Base-by-base conservation (phyloP, 768 basidiomycete species). In the Holtermannia corniformis region DNA sequence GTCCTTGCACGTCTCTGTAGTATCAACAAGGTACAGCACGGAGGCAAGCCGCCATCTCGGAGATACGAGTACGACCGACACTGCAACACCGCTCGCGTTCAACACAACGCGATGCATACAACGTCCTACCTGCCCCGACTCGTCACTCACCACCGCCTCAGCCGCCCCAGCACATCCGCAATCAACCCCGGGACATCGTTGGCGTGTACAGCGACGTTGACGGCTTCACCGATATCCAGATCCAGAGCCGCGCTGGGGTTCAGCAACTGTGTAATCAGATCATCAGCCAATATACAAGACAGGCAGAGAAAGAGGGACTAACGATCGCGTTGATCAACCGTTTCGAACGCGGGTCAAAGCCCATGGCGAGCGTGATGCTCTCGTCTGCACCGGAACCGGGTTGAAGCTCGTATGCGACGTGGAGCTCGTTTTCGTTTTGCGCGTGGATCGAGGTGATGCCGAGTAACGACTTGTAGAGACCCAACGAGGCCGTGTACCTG, bases 361-460 rank as follows among this genome's bases (percentile, higher is more conserved):
- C 46, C 37, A 69, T 41, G 3, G 54, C 52, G 5, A 72, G 27
- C 3, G 51, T 62, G 21, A 64, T 56, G 2, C 44, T 49, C 21
- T 55, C 44, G 3, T 51, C 47, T 16, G 41, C 24, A 2, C 41
- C 24, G 14, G 44, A 16, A 20, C 25, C 1, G 3, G 44, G 16
- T 23, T 47, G 37, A 0, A 59, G 49, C 24, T 56, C 62, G 68
- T 90, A 91, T 7, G 79, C 79, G 42, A 91, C 75, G 24, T 80
- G 79, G 23, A 89, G 75, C 65, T 88, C 86, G 70, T 88, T 87
- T 54, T 87, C 85, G 1, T 86, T 82, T 23, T 77, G 77, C 1
- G 78, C 74, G 24, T 80, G 76, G 3, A 79, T 79, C 10, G 81
- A 79, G 50, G 79, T 74, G 57, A 90, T 78, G 42, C 78, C 78